Evolutionary conservation across 2,329 filamentous ascomycete species (phyloP), one percentile per base, ranked within the genome.

Genomic region (Sclerotinia minor): DNA sequence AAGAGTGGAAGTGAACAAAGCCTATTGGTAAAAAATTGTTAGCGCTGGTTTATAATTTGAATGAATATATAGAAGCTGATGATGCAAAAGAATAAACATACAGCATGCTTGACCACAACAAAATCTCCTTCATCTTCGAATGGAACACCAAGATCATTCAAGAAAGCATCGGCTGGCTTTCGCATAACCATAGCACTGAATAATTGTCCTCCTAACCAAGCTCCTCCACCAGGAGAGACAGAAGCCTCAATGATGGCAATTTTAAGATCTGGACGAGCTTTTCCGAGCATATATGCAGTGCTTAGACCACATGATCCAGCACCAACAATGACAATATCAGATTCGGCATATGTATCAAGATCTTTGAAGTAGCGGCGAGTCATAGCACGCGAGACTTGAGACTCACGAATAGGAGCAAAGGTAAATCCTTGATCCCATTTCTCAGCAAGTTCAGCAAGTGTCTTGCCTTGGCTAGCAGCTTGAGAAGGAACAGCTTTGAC

Each of bases 171-270:
- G 65, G 93, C 93, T 17, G 94, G 92, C 83, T 95, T 96, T 75
- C 93, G 90, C 89, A 97, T 93, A 60, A 97, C 86, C 93, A 97
- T 97, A 77, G 93, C 93, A 70, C 88, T 92, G 87, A 97, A 97
- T 68, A 97, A 90, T 83, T 97, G 94, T 24, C 93, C 93, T 68
- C 94, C 94, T 57, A 97, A 87, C 93, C 93, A 97, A 70, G 92
- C 93, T 75, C 93, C 93, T 72, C 93, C 93, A 69, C 92, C 92
- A 64, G 93, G 94, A 64, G 92, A 89, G 57, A 97, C 93, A 59
- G 89, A 90, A 53, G 93, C 92, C 82, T 97, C 93, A 74, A 97
- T 85, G 77, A 97, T 91, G 77, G 92, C 92, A 78, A 97, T 96
- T 83, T 92, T 93, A 75, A 97, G 85, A 80, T 97, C 92, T 3